phyloP scores from a whole-genome alignment of 2,329 filamentous ascomycete species.

The Gaeumannomyces sp. region DNA sequence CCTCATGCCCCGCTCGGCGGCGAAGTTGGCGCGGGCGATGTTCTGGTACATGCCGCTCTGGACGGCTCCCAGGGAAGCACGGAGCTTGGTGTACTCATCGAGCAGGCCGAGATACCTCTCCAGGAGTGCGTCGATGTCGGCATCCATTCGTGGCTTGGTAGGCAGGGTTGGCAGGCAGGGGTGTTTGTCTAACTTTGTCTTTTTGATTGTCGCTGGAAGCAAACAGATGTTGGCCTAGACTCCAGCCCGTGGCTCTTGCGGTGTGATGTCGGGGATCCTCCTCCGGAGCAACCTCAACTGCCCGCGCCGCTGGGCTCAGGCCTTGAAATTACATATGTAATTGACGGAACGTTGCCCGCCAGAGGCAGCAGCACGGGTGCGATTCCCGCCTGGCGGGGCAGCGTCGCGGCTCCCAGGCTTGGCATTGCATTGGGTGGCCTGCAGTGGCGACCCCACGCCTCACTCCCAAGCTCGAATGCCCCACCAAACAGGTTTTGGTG shows the following conservation, averaged over 20 bases:
- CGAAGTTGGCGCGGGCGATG: conserved; percentile 71
- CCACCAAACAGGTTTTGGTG: conserved; percentile 1
- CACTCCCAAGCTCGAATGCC: not conserved
- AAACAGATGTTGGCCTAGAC: not conserved
- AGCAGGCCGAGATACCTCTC: conserved; percentile 60
- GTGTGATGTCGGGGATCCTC: not conserved
- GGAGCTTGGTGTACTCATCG: conserved; percentile 59
- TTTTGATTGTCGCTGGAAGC: not conserved
- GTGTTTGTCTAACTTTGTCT: not conserved
- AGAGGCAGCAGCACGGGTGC: not conserved
- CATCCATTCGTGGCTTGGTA: not conserved
- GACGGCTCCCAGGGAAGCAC: conserved; percentile 43
- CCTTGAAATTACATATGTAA: no score
- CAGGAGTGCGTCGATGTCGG: conserved; percentile 52
- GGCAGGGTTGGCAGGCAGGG: not conserved
- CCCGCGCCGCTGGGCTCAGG: no score
- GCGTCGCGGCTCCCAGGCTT: not conserved
- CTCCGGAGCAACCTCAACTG: not conserved
- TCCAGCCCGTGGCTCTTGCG: no score
- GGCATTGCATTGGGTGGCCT: not conserved
- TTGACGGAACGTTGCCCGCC: no score
- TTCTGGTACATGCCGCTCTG: conserved; percentile 51
- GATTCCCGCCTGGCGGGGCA: not conserved
- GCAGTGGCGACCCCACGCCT: not conserved
- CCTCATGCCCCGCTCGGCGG: conserved; percentile 53